Evolutionary conservation across 176 grass and related monocot species (phyloP).

Genomic region (Aegilops bicornis): DNA sequence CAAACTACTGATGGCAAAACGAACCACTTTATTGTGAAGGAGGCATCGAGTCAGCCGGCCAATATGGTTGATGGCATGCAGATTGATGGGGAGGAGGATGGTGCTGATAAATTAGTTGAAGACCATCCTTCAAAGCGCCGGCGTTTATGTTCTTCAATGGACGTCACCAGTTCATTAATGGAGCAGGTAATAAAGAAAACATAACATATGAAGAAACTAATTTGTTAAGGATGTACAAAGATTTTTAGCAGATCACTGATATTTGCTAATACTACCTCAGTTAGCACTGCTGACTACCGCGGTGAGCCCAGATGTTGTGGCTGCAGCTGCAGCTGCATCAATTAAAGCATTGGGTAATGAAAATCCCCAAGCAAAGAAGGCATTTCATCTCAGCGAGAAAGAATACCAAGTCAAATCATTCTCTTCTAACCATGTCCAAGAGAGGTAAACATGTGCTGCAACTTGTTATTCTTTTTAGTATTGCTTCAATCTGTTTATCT

Average conservation of each 20-base stretch:
- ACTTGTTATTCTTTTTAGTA: conserved; percentile 7
- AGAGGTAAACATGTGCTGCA: conserved; percentile 43
- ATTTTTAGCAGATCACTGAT: conserved; percentile 17
- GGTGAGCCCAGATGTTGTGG: conserved; percentile 62
- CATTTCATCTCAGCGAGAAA: conserved; percentile 56
- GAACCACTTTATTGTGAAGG: conserved; percentile 41
- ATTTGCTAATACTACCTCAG: conserved; percentile 54
- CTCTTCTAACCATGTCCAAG: conserved; percentile 44
- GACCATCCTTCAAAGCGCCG: conserved; percentile 62
- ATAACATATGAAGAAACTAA: background rate
- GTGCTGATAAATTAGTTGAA: conserved; percentile 46
- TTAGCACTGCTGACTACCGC: conserved; percentile 63
- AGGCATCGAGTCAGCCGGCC: conserved; percentile 43
- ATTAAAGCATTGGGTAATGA: conserved; percentile 63
- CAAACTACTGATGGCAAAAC: conserved; percentile 43
- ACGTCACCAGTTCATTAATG: conserved; percentile 69
- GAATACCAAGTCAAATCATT: conserved; percentile 48
- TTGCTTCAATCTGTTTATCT: background rate
- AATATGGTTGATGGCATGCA: conserved; percentile 43
- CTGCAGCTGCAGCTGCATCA: conserved; percentile 70
- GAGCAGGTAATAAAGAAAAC: conserved; percentile 59
- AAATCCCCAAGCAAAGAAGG: conserved; percentile 58
- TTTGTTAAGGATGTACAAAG: background rate
- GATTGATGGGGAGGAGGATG: conserved; percentile 58
- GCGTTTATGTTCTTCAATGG: conserved; percentile 46